Conservation (phyloP, 306 rosid genomes). For the Urtica urens region DNA sequence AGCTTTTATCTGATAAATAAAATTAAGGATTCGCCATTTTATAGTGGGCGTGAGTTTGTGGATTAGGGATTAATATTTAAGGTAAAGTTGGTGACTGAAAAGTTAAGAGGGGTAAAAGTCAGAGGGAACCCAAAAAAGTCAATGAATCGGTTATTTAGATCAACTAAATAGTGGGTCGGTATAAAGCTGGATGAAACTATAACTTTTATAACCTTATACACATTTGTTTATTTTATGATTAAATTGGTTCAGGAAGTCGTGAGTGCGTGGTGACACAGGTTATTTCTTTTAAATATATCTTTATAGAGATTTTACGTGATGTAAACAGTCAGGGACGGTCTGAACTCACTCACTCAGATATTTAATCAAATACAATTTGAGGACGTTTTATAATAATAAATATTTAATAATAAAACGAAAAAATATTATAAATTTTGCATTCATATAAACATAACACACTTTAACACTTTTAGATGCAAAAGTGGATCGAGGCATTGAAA, state of each 20-base stretch:
- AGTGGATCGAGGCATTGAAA: too few species aligned
- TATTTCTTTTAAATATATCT: not conserved
- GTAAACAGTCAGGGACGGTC: too few species aligned
- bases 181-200: not conserved
- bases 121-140: not conserved
- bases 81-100: not conserved
- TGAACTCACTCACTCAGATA: too few species aligned
- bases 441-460: too few species aligned
- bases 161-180: conserved; percentile 8
- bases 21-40: not conserved
- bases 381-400: too few species aligned
- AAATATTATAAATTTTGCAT: too few species aligned
- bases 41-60: not conserved
- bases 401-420: too few species aligned
- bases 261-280: not conserved
- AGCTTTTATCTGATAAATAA: not conserved
- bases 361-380: too few species aligned
- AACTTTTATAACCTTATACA: not conserved
- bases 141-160: not conserved
- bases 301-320: too few species aligned
- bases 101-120: not conserved
- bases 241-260: not conserved
- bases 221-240: not conserved
- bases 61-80: not conserved
- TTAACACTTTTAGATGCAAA: too few species aligned